Base-by-base conservation (phyloP, 768 basidiomycete genomes). In the Pleurotus ostreatus region DNA sequence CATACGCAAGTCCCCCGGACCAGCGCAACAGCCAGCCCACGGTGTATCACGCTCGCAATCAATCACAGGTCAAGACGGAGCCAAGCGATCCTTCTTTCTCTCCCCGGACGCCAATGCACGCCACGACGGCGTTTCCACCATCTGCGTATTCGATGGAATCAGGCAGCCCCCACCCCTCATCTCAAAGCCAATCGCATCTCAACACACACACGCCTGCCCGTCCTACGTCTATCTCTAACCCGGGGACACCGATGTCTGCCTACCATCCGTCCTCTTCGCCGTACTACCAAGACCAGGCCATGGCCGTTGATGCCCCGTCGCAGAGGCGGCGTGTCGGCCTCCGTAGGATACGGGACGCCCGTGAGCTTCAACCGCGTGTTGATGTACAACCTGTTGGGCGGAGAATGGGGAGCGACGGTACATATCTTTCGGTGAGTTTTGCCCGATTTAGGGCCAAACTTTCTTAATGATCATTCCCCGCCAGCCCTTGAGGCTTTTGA, bases 331-430 rank as follows among this genome's bases (percentile, higher is more conserved):
- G 89, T 37, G 79, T 85, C 55, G 95, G 91, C 18, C 88, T 95
- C 66, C 82, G 88, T 66, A 80, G 89, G 58, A 82, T 97, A 15
- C 83, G 88, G 59, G 87, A 88, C 62, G 75, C 73, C 61, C 80
- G 83, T 58, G 94, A 97, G 71, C 72, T 96, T 30, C 82, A 85
- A 55, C 92, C 95, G 47, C 81, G 84, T 56, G 74, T 87, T 61
- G 88, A 88, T 69, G 65, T 69, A 20, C 76, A 81, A 48, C 80
- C 86, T 12, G 62, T 73, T 6, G 89, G 85, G 18, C 80, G 94
- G 64, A 77, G 94, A 55, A 87, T 94, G 71, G 88, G 89, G 63
- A 76, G 85, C 44, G 84, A 77, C 61, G 92, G 92, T 11, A 69
- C 67, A n/a, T 89, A 83, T 69, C 75, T 98, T 55, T 92, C 92